phyloP scores from a whole-genome alignment of 306 rosid genomes.

The cucumber (Cucumis sativus) region DNA sequence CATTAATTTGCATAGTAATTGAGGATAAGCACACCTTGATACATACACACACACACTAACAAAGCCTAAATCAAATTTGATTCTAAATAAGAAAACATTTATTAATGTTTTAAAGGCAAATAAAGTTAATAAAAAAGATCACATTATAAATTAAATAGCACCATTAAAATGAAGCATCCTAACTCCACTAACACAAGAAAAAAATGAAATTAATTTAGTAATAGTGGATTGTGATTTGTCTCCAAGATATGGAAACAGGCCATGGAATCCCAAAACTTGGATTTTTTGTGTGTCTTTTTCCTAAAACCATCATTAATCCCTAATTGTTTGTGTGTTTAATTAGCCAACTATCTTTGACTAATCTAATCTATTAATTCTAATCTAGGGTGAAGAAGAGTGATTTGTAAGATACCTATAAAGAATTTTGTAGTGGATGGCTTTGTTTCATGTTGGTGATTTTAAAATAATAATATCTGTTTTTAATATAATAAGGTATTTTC shows the following conservation, averaged over 20 bases:
- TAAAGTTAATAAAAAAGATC: neutral
- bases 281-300: conserved; percentile 18
- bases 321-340: conserved; percentile 21
- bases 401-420: neutral
- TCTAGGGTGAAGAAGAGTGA: neutral
- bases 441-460: neutral
- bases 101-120: neutral
- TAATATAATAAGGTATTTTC: neutral
- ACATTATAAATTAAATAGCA: neutral
- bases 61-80: neutral
- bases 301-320: conserved; percentile 18
- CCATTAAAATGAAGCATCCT: neutral
- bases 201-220: neutral
- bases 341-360: conserved; percentile 48
- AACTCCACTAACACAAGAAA: neutral
- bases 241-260: conserved; percentile 32
- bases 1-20: neutral
- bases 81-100: neutral
- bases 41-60: neutral
- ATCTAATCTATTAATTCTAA: neutral
- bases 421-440: neutral
- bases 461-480: neutral
- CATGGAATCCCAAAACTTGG: conserved; percentile 24
- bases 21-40: neutral
- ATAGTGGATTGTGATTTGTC: conserved; percentile 24